Percentiles rank a stretch among this genome's conserved stretches.
phyloP scores from a whole-genome alignment of 495 filamentous ascomycete genomes.

The Collariella sp. region DNA sequence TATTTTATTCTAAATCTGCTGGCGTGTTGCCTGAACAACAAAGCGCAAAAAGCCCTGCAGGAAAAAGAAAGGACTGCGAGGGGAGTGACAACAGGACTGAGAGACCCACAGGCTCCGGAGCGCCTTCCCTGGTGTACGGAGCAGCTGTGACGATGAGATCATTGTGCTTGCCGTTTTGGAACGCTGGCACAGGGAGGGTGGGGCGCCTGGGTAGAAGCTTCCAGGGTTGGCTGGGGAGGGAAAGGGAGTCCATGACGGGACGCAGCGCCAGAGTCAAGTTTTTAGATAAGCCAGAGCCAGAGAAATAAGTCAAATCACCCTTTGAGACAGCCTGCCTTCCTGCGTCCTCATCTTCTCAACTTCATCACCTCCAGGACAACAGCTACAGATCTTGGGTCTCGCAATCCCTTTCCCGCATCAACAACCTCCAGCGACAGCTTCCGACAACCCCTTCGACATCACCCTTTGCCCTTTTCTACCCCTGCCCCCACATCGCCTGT shows the following conservation, averaged over 20 bases:
- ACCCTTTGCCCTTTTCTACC: background rate
- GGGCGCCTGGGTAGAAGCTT: background rate
- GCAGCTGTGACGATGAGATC: slow-evolving; percentile 34
- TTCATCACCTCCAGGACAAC: too few species aligned
- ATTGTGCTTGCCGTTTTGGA: slow-evolving; percentile 10
- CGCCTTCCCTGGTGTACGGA: slow-evolving; percentile 5
- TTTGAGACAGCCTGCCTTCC: slow-evolving; percentile 9
- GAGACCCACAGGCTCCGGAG: background rate
- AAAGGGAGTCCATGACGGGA: background rate
- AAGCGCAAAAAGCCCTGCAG: too few species aligned
- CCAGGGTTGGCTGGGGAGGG: background rate
- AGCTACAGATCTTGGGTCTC: too few species aligned
- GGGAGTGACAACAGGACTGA: too few species aligned
- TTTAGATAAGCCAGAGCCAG: slow-evolving; percentile 4
- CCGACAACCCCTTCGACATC: background rate
- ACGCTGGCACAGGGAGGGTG: background rate
- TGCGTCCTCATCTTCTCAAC: background rate
- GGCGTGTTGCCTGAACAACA: background rate
- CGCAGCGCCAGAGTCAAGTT: background rate
- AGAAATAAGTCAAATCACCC: background rate
- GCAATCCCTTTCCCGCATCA: background rate
- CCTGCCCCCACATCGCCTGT: background rate
- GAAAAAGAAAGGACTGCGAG: too few species aligned
- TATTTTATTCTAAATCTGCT: background rate
- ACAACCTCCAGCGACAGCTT: background rate